These are phyloP conservation scores for Bremia lactucae DNA, from an alignment of 352 stramenopile genomes.

Conservation along the genomic window DNA sequence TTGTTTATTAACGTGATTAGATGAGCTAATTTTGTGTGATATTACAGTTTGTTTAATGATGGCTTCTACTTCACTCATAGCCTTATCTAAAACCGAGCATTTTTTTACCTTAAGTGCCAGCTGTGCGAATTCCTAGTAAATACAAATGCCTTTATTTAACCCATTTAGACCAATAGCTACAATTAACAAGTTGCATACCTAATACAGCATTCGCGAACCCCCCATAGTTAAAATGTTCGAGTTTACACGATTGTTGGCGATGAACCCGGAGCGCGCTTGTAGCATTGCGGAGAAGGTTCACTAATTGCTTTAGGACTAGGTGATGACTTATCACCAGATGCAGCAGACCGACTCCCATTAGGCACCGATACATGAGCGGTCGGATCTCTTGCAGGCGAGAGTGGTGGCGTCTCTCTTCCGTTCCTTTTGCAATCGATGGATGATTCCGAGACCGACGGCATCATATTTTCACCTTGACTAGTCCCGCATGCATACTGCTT, in stretches of 20 bases:
- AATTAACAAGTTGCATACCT: too few relatives aligned
- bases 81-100: too few relatives aligned
- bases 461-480: slow-evolving; percentile 3
- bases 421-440: slow-evolving; percentile 9
- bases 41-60: too few relatives aligned
- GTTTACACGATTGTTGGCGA: slow-evolving; percentile 31
- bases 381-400: slow-evolving; percentile 16
- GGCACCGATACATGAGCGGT: slow-evolving; percentile 14
- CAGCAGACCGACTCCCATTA: slow-evolving; percentile 4
- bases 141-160: too few relatives aligned
- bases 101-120: too few relatives aligned
- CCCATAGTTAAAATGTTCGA: too few relatives aligned
- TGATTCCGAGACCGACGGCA: slow-evolving; percentile 18
- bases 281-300: slow-evolving; percentile 30
- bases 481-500: slow-evolving; percentile 7
- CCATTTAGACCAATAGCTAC: too few relatives aligned
- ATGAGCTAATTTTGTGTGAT: too few relatives aligned
- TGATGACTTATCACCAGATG: slow-evolving; percentile 5
- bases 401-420: slow-evolving; percentile 15
- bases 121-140: too few relatives aligned
- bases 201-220: too few relatives aligned
- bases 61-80: too few relatives aligned
- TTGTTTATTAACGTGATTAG: too few relatives aligned
- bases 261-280: slow-evolving; percentile 44
- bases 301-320: slow-evolving; percentile 21